Base-by-base conservation (phyloP, 2,329 filamentous ascomycete species). In the Colletotrichum simmondsii region DNA sequence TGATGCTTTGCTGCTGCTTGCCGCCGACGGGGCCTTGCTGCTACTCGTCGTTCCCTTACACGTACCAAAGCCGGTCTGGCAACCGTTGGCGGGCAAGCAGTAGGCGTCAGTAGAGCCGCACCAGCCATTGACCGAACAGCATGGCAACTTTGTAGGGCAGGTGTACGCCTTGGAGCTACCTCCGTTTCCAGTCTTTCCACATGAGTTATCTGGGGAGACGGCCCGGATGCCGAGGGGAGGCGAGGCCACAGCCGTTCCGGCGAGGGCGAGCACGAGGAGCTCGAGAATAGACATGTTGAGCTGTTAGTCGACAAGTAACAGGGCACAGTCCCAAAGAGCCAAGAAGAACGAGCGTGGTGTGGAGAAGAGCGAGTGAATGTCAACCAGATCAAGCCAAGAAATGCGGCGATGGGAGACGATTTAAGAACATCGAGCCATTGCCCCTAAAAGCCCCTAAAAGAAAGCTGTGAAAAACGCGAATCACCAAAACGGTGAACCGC, bases 81-180 rank as follows among this genome's bases (percentile, higher is more conserved):
- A 86, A 26, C 82, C 83, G 2, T 72, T 77, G 37, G 77, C 78
- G 72, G 58, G 58, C 49, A 73, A 32, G 32, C 84, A 86, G 73
- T 86, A 82, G 42, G 80, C 82, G 22, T 77, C 77, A 2, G 81
- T 81, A 22, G 76, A 77, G 52, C 85, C 84, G 74, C 84, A 86
- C 75, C 79, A 82, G 22, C 79, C 79, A 32, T 63, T 56, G 11
- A 66, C 58, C 0, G 79, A 81, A 57, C 80, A 81, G 68, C 80
- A 81, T 19, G 62, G 68, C 37, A 73, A 32, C 4, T 63, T 35
- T 12, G 52, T 62, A 10, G 68, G 68, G 26, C 71, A 73, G 12
- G 56, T 66, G 63, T 57, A 73, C 19, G 61, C 67, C 14, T 49
- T 57, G 10, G 61, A 37, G n/a, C 19, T 71, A 30, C 71, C 71